These are phyloP conservation scores for Chrysosphaeria jannelii DNA, from an alignment of 2,329 filamentous ascomycete genomes.

Conservation along the genomic window DNA sequence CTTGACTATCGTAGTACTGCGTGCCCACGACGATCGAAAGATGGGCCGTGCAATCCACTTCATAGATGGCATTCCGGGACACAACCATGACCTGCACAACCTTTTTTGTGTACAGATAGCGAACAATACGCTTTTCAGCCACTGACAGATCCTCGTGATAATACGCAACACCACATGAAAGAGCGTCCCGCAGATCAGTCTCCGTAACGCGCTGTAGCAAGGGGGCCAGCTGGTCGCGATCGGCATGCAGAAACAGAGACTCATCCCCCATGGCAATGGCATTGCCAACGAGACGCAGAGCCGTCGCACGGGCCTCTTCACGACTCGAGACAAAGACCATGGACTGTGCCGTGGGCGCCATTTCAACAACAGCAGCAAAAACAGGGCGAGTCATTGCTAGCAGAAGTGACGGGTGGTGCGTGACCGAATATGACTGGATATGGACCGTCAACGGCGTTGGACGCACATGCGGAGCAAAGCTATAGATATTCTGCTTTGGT, in stretches of 20 bases:
- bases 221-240: conserved; percentile 45
- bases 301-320: conserved; percentile 73
- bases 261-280: conserved; percentile 75
- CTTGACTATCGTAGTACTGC: conserved; percentile 84
- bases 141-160: conserved; percentile 79
- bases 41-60: conserved; percentile 64
- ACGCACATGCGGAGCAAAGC: conserved; percentile 81
- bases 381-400: conserved; percentile 91
- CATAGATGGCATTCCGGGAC: conserved; percentile 80
- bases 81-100: conserved; percentile 60
- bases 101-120: conserved; percentile 67
- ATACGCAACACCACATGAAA: conserved; percentile 86
- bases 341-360: conserved; percentile 68
- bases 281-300: conserved; percentile 62
- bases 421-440: conserved; percentile 82
- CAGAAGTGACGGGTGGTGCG: conserved; percentile 95
- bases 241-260: conserved; percentile 71
- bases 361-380: conserved; percentile 63
- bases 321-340: conserved; percentile 78
- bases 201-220: conserved; percentile 65
- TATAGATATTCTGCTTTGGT: conserved; percentile 93
- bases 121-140: conserved; percentile 79
- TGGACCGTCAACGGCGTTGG: conserved; percentile 77
- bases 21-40: conserved; percentile 93
- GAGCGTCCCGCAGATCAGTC: conserved; percentile 56